A percentile compares a stretch with the other conserved stretches of the same genome.
Evolutionary conservation across 768 basidiomycete species (phyloP).

Genomic region (Guyanaporus albipodus): DNA sequence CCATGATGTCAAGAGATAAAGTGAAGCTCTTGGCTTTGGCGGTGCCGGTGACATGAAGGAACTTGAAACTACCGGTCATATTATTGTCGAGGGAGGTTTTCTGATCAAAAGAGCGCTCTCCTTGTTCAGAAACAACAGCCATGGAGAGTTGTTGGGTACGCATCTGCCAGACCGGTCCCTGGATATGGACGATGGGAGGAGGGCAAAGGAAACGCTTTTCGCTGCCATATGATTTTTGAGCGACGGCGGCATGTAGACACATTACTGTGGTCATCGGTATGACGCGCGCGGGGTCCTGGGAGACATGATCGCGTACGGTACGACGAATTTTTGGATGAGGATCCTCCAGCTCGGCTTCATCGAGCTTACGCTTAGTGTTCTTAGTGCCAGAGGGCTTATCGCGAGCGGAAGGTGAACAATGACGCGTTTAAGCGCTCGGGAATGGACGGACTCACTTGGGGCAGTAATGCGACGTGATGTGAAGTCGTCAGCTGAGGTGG

Average conservation of each 20-base stretch:
- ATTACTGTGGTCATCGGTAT: constrained; percentile 90
- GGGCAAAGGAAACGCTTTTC: constrained; percentile 95
- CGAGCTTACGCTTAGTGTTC: constrained; percentile 71
- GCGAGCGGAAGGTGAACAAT: constrained; percentile 18
- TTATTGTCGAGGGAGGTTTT: constrained; percentile 79
- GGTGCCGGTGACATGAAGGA: constrained; percentile 82
- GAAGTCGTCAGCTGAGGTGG: constrained; percentile 30
- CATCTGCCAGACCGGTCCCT: constrained; percentile 84
- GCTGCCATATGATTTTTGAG: constrained; percentile 94
- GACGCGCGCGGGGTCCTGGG: constrained; percentile 68
- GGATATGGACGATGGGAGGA: constrained; percentile 89
- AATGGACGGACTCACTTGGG: constrained; percentile 38
- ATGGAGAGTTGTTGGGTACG: constrained; percentile 78
- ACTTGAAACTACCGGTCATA: constrained; percentile 88
- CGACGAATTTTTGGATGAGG: constrained; percentile 76
- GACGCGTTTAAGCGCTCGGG: constrained; percentile 30
- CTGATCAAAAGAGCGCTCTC: constrained; percentile 81
- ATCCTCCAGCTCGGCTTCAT: constrained; percentile 56
- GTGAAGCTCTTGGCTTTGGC: constrained; percentile 90
- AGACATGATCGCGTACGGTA: constrained; percentile 78
- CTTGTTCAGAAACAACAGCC: constrained; percentile 80
- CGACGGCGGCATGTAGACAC: constrained; percentile 88
- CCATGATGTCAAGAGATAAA: constrained; percentile 79
- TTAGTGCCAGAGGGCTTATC: constrained; percentile 34
- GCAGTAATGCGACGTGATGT: constrained; percentile 28